These are phyloP conservation scores for Ambrosia artemisiifolia DNA, from an alignment of 129 eudicot genomes.

Conservation along the genomic window DNA sequence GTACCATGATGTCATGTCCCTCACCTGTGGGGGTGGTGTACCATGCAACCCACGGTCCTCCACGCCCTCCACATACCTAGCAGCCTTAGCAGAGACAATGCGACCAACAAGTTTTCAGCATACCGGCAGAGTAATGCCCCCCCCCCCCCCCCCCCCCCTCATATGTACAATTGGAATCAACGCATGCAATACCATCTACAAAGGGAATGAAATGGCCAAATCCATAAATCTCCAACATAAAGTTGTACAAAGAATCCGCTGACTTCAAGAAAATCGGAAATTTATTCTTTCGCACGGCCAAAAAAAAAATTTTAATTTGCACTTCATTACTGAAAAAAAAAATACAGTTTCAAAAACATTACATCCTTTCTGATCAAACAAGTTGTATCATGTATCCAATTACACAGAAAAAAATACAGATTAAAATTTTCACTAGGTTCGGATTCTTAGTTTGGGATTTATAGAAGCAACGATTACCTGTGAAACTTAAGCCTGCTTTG, in stretches of 20 bases:
- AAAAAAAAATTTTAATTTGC: background rate
- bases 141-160: no score
- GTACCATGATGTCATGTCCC: no score
- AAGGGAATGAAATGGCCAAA: background rate
- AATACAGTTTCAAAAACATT: background rate
- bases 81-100: background rate
- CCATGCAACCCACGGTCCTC: no score
- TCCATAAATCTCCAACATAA: conserved; percentile 24
- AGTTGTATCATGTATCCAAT: background rate
- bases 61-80: no score
- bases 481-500: conserved; percentile 30
- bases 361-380: background rate
- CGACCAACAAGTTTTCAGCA: background rate
- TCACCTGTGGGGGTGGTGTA: no score
- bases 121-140: background rate
- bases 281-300: conserved; percentile 8
- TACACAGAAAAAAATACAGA: background rate
- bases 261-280: conserved; percentile 17
- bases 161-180: conserved; percentile 27
- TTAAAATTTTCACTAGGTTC: background rate
- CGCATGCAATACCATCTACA: conserved; percentile 11
- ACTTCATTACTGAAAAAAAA: conserved; percentile 24
- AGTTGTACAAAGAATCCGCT: conserved; percentile 30
- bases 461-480: conserved; percentile 2
- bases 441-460: background rate